Evolutionary conservation across 2,329 filamentous ascomycete species (phyloP), one percentile per base, ranked within the genome.

Genomic region (Penicillium decumbens): DNA sequence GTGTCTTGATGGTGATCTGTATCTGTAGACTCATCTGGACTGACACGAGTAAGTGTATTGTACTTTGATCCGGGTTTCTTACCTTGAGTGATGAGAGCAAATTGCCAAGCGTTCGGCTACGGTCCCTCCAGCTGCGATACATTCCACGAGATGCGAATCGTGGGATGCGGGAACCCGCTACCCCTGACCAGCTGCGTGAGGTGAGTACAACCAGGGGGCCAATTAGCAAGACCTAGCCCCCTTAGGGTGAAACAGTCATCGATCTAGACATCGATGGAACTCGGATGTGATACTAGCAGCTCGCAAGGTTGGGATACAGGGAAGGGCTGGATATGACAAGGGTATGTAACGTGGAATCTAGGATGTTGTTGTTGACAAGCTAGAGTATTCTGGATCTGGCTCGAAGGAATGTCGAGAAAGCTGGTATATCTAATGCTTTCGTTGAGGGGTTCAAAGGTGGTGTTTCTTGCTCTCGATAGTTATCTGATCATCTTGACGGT

Each of bases 251-350:
- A 59, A 79, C 73, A 0, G 73, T 83, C 1, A 64, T 84, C 48
- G 80, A 83, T 54, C 67, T 84, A 1, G 80, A 81, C 2, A 75
- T 72, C 51, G 80, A 81, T 2, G 79, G 76, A 6, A 80, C 81
- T 0, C 83, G 39, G 80, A 84, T 57, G 75, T 77, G 15, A 80
- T 83, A 51, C 72, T 77, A 3, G 79, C 80, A 9, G 71, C 77
- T 3, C 67, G 67, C 24, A 78, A 73, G 56, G 73, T 83, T 32
- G 79, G 79, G 0, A 41, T 56, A 0, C 63, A 61, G 3, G 80
- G 80, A 1, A 73, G 66, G 25, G 78, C 71, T 3, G 4, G 80
- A 84, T 57, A 83, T 84, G 77, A 83, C 78, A 54, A 73, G 80
- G 65, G 79, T 77, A 59, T 29, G 48, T 23, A 18, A 28, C 43